Evolutionary conservation across 305 asterid genomes (phyloP).

Genomic region (Salvia sclarea): DNA sequence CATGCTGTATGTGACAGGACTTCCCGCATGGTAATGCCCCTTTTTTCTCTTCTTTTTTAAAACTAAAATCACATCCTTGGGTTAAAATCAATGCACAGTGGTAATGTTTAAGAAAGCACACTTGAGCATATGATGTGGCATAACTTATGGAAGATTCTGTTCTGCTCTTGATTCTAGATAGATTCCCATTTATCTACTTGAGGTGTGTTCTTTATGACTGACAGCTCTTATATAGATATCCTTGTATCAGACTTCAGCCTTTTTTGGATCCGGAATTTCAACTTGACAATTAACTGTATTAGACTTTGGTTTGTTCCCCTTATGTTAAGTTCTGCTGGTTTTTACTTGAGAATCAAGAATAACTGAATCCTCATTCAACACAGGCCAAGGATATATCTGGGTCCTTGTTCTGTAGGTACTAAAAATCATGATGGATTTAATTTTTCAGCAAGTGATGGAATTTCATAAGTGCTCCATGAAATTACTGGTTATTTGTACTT

Average conservation of each 20-base stretch:
- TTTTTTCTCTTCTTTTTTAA: background rate
- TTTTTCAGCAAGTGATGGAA: background rate
- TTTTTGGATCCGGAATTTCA: background rate
- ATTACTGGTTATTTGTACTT: background rate
- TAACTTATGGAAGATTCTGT: background rate
- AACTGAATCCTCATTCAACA: background rate
- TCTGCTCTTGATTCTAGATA: too few relatives aligned
- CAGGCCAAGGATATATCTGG: background rate
- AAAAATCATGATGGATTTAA: background rate
- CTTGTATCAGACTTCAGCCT: background rate
- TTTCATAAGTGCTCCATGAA: background rate
- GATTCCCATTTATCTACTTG: background rate
- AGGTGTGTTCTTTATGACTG: background rate
- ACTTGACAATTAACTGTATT: background rate
- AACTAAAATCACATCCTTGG: constrained; percentile 2
- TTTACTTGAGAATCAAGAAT: constrained; percentile 7
- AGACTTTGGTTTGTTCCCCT: background rate
- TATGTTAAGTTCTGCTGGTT: background rate
- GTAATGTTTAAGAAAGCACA: background rate
- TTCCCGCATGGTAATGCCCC: constrained; percentile 60
- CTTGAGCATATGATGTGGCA: background rate
- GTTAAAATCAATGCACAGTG: background rate
- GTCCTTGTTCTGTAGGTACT: background rate
- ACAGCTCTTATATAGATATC: background rate
- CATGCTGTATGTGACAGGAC: constrained; percentile 82